These are phyloP conservation scores for Atkinsonella texensis DNA, from an alignment of 2,329 filamentous ascomycete genomes.

Conservation along the genomic window DNA sequence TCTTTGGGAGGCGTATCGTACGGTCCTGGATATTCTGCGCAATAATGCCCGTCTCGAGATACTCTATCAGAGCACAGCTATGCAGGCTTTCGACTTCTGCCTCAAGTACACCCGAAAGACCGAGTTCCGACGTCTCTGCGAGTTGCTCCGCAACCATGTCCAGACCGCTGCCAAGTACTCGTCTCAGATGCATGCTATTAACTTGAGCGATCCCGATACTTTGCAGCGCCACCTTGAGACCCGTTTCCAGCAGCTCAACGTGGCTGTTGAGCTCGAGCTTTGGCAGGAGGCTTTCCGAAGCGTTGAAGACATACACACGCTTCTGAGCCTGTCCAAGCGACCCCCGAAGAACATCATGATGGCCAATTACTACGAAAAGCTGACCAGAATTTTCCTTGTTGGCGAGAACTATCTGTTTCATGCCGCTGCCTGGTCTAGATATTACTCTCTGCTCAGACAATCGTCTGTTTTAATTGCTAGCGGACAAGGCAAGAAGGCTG, in stretches of 20 bases:
- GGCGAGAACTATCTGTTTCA: conserved; percentile 99
- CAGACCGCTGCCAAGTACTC: conserved; percentile 99
- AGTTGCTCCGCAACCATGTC: conserved; percentile 95
- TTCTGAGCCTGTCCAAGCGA: conserved; percentile 94
- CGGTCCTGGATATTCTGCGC: conserved; percentile 94
- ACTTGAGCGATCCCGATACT: conserved; percentile 93
- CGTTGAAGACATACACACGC: conserved; percentile 96
- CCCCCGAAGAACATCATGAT: conserved; percentile 99
- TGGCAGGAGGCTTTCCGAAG: conserved; percentile 99
- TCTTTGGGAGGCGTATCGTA: conserved; percentile 98
- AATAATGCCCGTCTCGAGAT: conserved; percentile 97
- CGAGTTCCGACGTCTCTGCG: conserved; percentile 95
- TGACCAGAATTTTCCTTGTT: conserved; percentile 95
- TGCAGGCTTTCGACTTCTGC: conserved; percentile 98
- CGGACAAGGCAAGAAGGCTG: conserved; percentile 82
- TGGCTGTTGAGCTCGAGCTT: conserved; percentile 91
- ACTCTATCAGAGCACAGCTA: conserved; percentile 95
- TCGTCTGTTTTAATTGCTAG: conserved; percentile 72
- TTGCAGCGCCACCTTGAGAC: conserved; percentile 95
- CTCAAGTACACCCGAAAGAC: conserved; percentile 98
- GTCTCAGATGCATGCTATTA: conserved; percentile 98
- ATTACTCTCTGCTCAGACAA: conserved; percentile 91
- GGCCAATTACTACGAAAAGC: conserved; percentile 99
- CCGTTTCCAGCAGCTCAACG: conserved; percentile 95
- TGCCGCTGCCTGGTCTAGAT: conserved; percentile 91